Conservation (phyloP, 495 filamentous ascomycete species). For the Aspergillus steynii region DNA sequence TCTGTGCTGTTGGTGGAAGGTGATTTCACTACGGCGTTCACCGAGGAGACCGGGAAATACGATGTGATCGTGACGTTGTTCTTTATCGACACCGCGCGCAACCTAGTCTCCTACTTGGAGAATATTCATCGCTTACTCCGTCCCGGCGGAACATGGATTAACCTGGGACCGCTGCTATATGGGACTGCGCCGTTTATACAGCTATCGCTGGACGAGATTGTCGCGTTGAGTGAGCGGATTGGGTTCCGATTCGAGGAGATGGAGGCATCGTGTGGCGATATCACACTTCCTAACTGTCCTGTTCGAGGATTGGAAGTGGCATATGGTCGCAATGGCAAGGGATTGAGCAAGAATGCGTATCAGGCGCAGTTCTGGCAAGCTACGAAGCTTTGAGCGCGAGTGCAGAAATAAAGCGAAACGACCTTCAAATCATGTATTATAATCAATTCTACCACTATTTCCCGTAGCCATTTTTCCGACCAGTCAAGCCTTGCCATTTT, state of each 20-base stretch:
- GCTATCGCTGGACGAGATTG: slow-evolving; percentile 26
- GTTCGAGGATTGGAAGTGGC: slow-evolving; percentile 20
- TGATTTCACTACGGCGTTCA: slow-evolving; percentile 39
- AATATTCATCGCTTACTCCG: slow-evolving; percentile 40
- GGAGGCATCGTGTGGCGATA: slow-evolving; percentile 13
- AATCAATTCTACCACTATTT: too few species aligned
- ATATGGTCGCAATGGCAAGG: slow-evolving; percentile 23
- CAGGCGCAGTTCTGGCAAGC: slow-evolving; percentile 29
- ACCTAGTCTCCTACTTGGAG: slow-evolving; percentile 44
- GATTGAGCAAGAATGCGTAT: slow-evolving; percentile 30
- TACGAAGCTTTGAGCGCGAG: not conserved
- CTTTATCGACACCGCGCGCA: slow-evolving; percentile 53
- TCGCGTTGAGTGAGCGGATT: slow-evolving; percentile 15
- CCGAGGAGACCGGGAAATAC: slow-evolving; percentile 21
- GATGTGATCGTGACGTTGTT: slow-evolving; percentile 49
- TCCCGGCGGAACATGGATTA: slow-evolving; percentile 46
- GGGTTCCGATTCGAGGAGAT: slow-evolving; percentile 22
- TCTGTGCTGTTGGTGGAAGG: slow-evolving; percentile 37
- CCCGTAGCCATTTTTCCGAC: too few species aligned
- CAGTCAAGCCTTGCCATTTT: too few species aligned
- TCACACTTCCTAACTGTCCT: slow-evolving; percentile 6
- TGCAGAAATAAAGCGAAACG: too few species aligned
- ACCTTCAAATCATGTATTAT: too few species aligned
- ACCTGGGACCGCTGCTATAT: slow-evolving; percentile 43
- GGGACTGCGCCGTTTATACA: slow-evolving; percentile 27